Percentiles rank a stretch among this genome's conserved stretches.
Conservation (phyloP, 352 stramenopile species). For the Pythium monospermum region DNA sequence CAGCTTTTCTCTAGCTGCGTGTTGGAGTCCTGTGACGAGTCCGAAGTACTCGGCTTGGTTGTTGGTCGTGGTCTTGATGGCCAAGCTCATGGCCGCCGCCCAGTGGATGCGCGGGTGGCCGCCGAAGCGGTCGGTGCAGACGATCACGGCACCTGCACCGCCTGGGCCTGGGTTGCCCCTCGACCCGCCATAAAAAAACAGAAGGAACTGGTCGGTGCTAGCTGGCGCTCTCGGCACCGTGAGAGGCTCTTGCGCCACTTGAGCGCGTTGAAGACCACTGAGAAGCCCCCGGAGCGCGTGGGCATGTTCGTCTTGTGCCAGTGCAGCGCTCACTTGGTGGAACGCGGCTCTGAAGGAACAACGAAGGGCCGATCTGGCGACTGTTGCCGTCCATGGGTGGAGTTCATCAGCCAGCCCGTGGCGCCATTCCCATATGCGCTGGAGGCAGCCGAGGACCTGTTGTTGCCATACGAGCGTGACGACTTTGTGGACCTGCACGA, state of each 20-base stretch:
- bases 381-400: background rate
- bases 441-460: conserved; percentile 1
- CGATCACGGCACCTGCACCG: background rate
- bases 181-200: conserved; percentile 10
- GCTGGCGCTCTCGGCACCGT: too few relatives aligned
- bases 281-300: background rate
- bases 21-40: too few relatives aligned
- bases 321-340: background rate
- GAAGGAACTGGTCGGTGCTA: background rate
- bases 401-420: background rate
- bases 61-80: too few relatives aligned
- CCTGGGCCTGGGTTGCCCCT: conserved; percentile 4
- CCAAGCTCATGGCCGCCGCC: conserved; percentile 8
- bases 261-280: background rate
- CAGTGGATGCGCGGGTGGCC: background rate
- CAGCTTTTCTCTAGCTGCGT: too few relatives aligned
- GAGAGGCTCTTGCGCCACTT: background rate
- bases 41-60: too few relatives aligned
- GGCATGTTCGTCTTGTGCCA: background rate
- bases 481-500: background rate
- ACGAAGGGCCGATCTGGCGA: background rate
- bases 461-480: background rate
- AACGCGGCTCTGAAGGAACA: background rate
- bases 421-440: background rate
- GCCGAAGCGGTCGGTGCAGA: background rate